Conservation (phyloP, 768 basidiomycete species). For the Zangia roseola region DNA sequence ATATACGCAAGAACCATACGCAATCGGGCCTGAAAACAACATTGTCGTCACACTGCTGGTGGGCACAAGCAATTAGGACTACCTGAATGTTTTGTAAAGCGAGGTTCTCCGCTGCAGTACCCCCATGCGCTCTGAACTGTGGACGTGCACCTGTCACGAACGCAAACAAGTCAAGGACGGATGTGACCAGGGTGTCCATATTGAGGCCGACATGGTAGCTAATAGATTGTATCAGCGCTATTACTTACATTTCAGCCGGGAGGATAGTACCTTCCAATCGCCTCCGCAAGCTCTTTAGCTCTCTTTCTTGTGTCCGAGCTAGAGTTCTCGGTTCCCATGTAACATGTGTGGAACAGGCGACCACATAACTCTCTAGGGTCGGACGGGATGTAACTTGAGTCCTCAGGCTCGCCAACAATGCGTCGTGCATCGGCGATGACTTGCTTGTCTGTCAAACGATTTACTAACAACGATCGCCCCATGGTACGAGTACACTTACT, state of each 20-base stretch:
- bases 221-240: background rate
- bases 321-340: slow-evolving; percentile 99
- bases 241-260: background rate
- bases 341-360: slow-evolving; percentile 95
- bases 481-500: slow-evolving; percentile 46
- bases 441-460: slow-evolving; percentile 55
- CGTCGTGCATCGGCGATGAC: slow-evolving; percentile 90
- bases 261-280: slow-evolving; percentile 77
- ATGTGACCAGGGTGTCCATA: slow-evolving; percentile 90
- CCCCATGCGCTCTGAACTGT: slow-evolving; percentile 85
- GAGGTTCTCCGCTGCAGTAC: slow-evolving; percentile 83
- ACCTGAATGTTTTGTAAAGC: slow-evolving; percentile 98
- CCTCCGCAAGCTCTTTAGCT: slow-evolving; percentile 82
- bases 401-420: slow-evolving; percentile 80
- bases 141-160: slow-evolving; percentile 75
- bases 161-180: slow-evolving; percentile 78
- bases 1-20: slow-evolving; percentile 94
- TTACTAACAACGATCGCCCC: background rate
- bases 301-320: slow-evolving; percentile 80
- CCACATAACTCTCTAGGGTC: slow-evolving; percentile 86
- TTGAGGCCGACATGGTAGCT: slow-evolving; percentile 95
- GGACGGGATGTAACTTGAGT: slow-evolving; percentile 78
- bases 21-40: slow-evolving; percentile 66
- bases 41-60: background rate
- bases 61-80: background rate